Conservation (phyloP, 306 rosid species). For the Medicago ruthenica region DNA sequence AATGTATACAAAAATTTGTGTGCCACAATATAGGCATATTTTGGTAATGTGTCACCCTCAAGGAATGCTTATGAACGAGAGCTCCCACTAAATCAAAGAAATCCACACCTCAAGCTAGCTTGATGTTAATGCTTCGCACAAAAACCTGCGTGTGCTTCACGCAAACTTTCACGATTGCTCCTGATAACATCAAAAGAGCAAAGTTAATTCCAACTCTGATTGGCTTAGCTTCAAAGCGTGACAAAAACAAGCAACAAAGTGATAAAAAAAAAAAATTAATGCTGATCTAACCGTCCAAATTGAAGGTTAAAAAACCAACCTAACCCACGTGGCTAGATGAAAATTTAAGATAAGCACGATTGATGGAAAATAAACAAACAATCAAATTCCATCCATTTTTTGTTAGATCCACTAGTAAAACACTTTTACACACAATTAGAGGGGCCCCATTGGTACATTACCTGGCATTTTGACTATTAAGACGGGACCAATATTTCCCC, state of each 20-base stretch:
- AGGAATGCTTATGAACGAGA: not conserved
- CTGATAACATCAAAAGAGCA: not conserved
- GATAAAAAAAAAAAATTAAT: not conserved
- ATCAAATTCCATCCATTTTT: conserved; percentile 11
- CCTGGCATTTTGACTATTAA: conserved; percentile 35
- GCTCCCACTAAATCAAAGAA: not conserved
- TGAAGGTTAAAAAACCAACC: not conserved
- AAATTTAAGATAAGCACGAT: not conserved
- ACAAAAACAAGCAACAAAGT: not conserved
- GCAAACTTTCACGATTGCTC: not conserved
- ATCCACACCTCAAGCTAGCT: not conserved
- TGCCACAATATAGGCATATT: not conserved
- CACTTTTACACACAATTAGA: conserved; percentile 1
- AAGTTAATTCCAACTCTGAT: not conserved
- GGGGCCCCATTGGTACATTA: conserved; percentile 51
- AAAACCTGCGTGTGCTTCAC: conserved; percentile 26
- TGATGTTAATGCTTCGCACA: not conserved
- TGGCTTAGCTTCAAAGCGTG: not conserved
- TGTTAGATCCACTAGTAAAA: not conserved
- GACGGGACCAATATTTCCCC: conserved; percentile 9
- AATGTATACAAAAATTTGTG: not conserved
- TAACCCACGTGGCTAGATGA: conserved; percentile 41
- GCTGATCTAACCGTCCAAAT: conserved; percentile 9
- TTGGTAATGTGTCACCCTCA: not conserved
- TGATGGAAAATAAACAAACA: not conserved